A percentile compares a stretch with the other conserved stretches of the same genome.
These are phyloP conservation scores for Cokeromyces recurvatus DNA, from an alignment of 371 early-diverging fungal genomes.

Conservation along the genomic window DNA sequence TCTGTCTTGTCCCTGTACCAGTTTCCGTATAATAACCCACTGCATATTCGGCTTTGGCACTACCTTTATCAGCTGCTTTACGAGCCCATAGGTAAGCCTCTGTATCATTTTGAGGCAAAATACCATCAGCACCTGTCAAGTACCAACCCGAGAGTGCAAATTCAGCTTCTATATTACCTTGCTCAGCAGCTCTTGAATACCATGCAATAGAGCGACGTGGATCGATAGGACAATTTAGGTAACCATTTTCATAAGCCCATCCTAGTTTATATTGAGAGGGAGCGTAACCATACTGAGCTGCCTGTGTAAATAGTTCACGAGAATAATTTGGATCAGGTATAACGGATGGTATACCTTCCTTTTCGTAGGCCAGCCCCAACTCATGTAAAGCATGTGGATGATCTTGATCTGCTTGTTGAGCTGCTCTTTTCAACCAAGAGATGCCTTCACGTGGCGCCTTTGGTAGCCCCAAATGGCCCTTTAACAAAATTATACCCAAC, in stretches of 20 bases:
- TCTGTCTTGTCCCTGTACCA: conserved; percentile 68
- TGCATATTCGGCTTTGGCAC: conserved; percentile 86
- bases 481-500: conserved; percentile 80
- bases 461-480: conserved; percentile 69
- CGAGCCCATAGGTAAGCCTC: conserved; percentile 89
- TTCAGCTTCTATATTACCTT: conserved; percentile 78
- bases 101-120: conserved; percentile 73
- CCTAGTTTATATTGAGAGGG: conserved; percentile 93
- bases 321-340: conserved; percentile 84
- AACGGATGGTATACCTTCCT: conserved; percentile 68
- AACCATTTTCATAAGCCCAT: conserved; percentile 91
- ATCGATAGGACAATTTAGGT: conserved; percentile 83
- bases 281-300: conserved; percentile 91
- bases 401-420: conserved; percentile 81
- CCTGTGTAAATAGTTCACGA: conserved; percentile 83
- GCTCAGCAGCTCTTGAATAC: conserved; percentile 92
- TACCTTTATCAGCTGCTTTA: conserved; percentile 78
- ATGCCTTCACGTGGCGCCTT: conserved; percentile 83
- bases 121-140: conserved; percentile 78
- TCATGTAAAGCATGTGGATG: conserved; percentile 94
- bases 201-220: conserved; percentile 91
- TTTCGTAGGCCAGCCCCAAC: conserved; percentile 86
- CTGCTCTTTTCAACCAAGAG: conserved; percentile 92
- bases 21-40: conserved; percentile 84
- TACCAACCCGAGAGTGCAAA: conserved; percentile 90